Conservation (phyloP, 768 basidiomycete genomes). For the Auriculariales sp. region DNA sequence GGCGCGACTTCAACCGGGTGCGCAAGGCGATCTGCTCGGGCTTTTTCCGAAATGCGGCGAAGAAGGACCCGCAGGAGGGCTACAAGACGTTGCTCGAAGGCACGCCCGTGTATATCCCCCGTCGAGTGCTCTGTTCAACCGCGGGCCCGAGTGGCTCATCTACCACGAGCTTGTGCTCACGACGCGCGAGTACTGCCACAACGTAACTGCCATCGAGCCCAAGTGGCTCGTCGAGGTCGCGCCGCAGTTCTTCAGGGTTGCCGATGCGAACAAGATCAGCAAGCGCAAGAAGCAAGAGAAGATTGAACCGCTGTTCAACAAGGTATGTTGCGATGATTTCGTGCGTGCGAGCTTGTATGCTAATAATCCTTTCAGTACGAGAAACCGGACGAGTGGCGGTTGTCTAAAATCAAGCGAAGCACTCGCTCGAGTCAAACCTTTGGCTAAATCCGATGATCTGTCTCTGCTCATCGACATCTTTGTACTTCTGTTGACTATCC, state of each 20-base stretch:
- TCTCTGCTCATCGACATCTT: neutral
- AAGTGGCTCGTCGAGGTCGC: constrained; percentile 98
- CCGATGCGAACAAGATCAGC: constrained; percentile 94
- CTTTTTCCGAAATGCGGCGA: constrained; percentile 95
- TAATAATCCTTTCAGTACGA: constrained; percentile 36
- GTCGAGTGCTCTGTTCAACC: constrained; percentile 91
- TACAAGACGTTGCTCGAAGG: constrained; percentile 97
- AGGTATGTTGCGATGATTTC: constrained; percentile 36
- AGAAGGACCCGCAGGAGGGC: constrained; percentile 96
- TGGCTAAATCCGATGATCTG: constrained; percentile 29
- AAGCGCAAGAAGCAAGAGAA: constrained; percentile 93
- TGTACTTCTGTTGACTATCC: no score
- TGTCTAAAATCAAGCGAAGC: constrained; percentile 84
- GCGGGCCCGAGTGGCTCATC: constrained; percentile 89
- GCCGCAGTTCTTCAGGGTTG: constrained; percentile 97
- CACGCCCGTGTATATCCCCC: constrained; percentile 98
- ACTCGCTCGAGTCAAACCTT: constrained; percentile 93
- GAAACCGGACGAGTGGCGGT: constrained; percentile 86
- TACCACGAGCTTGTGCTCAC: constrained; percentile 95
- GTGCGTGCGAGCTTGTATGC: constrained; percentile 18
- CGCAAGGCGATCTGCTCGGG: constrained; percentile 94
- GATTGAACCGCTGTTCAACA: constrained; percentile 92
- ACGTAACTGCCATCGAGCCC: constrained; percentile 90
- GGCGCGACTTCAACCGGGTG: constrained; percentile 82
- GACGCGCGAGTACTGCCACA: constrained; percentile 88